A percentile compares a stretch with the other conserved stretches of the same genome.
Evolutionary conservation across 139 green algal genomes (phyloP).

Genomic region (Yamagishiella unicocca): DNA sequence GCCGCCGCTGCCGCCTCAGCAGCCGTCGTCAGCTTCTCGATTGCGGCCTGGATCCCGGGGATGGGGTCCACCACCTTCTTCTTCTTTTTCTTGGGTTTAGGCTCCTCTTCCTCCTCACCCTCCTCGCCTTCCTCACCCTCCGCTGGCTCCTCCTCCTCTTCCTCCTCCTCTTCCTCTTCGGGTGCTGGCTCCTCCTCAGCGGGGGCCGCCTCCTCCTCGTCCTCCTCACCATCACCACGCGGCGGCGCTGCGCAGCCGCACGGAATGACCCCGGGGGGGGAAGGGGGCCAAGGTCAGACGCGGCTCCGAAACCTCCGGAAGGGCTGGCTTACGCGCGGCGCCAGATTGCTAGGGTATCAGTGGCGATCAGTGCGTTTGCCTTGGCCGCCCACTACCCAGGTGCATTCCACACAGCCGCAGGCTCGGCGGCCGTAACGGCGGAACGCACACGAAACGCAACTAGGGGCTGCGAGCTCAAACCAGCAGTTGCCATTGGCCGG

Average conservation of each 20-base stretch:
- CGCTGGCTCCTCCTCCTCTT: conserved; percentile 33
- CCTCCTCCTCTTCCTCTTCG: conserved; percentile 13
- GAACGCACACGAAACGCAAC: no score
- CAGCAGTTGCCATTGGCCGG: no score
- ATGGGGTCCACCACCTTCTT: conserved; percentile 53
- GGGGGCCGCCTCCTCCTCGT: not conserved
- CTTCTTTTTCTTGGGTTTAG: conserved; percentile 45
- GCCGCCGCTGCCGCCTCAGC: conserved; percentile 28
- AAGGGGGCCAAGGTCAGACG: no score
- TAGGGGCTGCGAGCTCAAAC: no score
- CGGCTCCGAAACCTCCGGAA: no score
- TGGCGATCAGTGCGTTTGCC: no score
- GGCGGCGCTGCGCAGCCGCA: conserved; percentile 15
- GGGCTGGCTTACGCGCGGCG: no score
- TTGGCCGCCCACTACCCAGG: no score
- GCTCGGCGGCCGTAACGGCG: no score
- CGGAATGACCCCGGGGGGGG: no score
- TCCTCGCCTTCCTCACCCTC: conserved; percentile 39
- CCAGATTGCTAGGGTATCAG: no score
- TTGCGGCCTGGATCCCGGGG: conserved; percentile 23
- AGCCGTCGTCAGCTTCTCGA: not conserved
- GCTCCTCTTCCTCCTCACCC: conserved; percentile 6
- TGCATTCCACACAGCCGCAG: no score
- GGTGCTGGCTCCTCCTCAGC: not conserved
- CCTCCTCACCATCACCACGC: not conserved